These are phyloP conservation scores for Zea mays DNA, from an alignment of 176 grass and related monocot genomes.

Conservation along the genomic window DNA sequence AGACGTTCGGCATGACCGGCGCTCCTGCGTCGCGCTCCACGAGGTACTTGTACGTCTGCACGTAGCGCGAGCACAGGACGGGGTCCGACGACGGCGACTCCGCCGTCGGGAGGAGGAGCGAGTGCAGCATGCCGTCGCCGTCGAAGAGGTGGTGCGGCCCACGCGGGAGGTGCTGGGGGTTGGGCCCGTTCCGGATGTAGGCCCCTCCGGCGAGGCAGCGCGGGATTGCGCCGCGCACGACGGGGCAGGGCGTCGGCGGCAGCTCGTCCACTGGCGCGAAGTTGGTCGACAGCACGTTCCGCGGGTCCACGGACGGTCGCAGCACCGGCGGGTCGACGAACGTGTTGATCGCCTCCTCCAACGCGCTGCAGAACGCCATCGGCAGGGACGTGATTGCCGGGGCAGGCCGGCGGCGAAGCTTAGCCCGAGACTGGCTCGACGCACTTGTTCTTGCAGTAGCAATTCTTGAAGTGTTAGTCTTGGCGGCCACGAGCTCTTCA, in stretches of 20 bases:
- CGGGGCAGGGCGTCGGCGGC: slow-evolving; percentile 63
- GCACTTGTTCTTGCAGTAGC: slow-evolving; percentile 13
- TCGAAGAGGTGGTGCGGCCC: slow-evolving; percentile 92
- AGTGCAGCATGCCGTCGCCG: slow-evolving; percentile 96
- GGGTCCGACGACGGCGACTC: not conserved
- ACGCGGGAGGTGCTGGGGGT: slow-evolving; percentile 81
- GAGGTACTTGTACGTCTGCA: slow-evolving; percentile 90
- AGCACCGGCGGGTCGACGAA: slow-evolving; percentile 79
- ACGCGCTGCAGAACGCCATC: slow-evolving; percentile 69
- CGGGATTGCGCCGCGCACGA: slow-evolving; percentile 73
- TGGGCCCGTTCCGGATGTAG: slow-evolving; percentile 96
- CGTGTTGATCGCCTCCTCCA: slow-evolving; percentile 86
- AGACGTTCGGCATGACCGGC: slow-evolving; percentile 71
- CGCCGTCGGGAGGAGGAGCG: slow-evolving; percentile 62
- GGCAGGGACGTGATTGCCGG: slow-evolving; percentile 38
- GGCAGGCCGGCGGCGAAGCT: slow-evolving; percentile 19
- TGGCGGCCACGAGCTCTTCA: slow-evolving; percentile 19
- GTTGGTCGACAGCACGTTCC: slow-evolving; percentile 65
- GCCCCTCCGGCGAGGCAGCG: slow-evolving; percentile 77
- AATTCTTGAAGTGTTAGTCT: not conserved
- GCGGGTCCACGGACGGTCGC: slow-evolving; percentile 80
- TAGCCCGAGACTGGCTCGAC: not conserved
- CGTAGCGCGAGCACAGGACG: slow-evolving; percentile 89
- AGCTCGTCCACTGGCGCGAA: slow-evolving; percentile 92
- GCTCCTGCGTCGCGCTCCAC: slow-evolving; percentile 66